Evolutionary conservation across 805 yeast genomes (phyloP), one percentile per base, ranked within the genome.

Genomic region (Starmerella sirachaensis): DNA sequence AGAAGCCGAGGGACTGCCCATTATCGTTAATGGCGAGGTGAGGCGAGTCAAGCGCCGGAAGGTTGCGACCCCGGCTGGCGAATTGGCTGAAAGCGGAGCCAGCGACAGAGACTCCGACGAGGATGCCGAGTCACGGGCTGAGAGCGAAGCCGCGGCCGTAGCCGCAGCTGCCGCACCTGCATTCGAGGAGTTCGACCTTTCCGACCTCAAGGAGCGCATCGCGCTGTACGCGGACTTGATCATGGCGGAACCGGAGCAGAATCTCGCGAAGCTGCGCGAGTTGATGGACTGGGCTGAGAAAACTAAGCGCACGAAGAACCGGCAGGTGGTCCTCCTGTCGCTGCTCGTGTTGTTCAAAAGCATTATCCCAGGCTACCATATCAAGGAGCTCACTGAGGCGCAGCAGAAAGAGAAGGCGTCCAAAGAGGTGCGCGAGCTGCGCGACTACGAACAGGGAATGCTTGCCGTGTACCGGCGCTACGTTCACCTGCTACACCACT

Each of bases 161-260:
- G 27, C 14, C 14, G 59, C 49, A 12, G 57, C 48, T n/a, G 60
- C 6, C 7, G 28, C 28, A n/a, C 11, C 14, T 7, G 59, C 55
- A 13, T 59, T 46, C 73, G 74, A 43, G 64, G 61, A 57, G 40
- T 79, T 79, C 54, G 66, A 65, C 38, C 62, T 82, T 18, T 49
- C 67, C 6, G 68, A 71, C 40, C 63, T 80, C 29, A 81, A 85
- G 52, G 96, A 85, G 59, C 82, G 80, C 38, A 71, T 91, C 29
- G 94, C 97, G 0, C 74, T 70, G 14, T 58, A 78, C 33, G 95
- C 93, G 1, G 80, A 82, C 27, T 69, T 70, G 29, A 60, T 88
- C 24, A 74, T 74, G 51, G 93, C 85, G 55, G 82, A 83, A 41
- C 95, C 97, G 6, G 97, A 91, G 57, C 94, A 83, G 52, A 72